Evolutionary conservation across 106 monocot genomes (phyloP), one percentile per base, ranked within the genome.

Genomic region (Agapanthus africanus): DNA sequence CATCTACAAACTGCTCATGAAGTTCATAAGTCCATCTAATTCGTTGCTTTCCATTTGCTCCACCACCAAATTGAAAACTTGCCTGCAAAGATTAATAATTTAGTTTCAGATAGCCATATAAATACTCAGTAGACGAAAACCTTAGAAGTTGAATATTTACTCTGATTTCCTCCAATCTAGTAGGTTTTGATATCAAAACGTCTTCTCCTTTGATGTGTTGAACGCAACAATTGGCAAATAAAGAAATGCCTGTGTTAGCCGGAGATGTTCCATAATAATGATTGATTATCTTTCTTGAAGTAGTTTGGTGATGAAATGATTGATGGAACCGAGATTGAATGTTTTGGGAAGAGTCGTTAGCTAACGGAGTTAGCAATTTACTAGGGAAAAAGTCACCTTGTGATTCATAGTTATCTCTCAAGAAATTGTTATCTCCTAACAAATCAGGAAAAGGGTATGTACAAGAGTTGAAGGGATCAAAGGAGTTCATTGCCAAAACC

Each of bases 1-100:
- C 79, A 56, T 69, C 65, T 31, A 79, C 74, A 65, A 79, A 79
- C 46, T 70, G 63, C 49, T 70, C 70, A 41, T 79, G 79, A 19
- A 79, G 65, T 57, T 79, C 79, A 7, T 70, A 54, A 37, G 79
- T 79, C 79, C 79, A 79, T 66, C 79, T 59, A 40, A 79, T 79
- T 3, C 79, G 74, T 25, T 57, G 70, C 11, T 79, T 79, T 25
- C 56, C 57, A 3, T n/a, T 31, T 7, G n/a, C 42, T 32, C 23
- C 74, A 4, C 54, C 65, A 42, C 56, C 36, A 37, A 19, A 37
- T 50, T 49, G 47, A 37, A 6, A 49, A 4, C 7, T 11, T 49
- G 0, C 35, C 64, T 52, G 47, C 23, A 68, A 68, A 49, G n/a
- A 41, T 26, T 8, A 9, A 15, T 19, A 32, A 23, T 7, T 11